Percentiles rank a stretch among this genome's conserved stretches.
phyloP scores from a whole-genome alignment of 768 basidiomycete genomes.

The Auriscalpium vulgare region DNA sequence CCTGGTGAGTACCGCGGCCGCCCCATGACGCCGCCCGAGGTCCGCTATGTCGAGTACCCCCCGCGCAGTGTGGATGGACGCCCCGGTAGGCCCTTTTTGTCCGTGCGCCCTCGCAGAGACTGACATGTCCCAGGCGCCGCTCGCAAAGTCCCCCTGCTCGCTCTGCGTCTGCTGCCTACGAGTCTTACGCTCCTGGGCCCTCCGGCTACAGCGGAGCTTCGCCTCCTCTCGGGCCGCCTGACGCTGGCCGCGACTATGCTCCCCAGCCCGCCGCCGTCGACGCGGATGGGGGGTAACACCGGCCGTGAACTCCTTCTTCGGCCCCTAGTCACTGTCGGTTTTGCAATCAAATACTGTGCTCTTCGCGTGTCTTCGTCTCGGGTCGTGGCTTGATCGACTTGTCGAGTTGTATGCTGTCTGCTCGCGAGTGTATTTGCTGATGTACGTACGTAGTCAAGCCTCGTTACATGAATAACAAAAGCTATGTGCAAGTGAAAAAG shows the following conservation, averaged over 20 bases:
- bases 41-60: constrained; percentile 18
- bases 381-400: neutral
- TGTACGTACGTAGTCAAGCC: too few relatives aligned
- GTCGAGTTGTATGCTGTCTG: neutral
- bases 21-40: constrained; percentile 19
- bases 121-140: constrained; percentile 11
- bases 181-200: constrained; percentile 10
- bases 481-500: too few relatives aligned
- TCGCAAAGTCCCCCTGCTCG: constrained; percentile 16
- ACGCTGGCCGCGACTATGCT: constrained; percentile 16
- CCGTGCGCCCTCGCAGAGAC: neutral
- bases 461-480: too few relatives aligned
- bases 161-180: constrained; percentile 14
- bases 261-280: constrained; percentile 7
- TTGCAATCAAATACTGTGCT: neutral
- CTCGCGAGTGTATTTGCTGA: neutral
- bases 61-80: constrained; percentile 15
- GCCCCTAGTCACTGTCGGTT: neutral
- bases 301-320: neutral
- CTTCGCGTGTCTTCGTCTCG: neutral
- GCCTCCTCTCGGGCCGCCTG: constrained; percentile 10
- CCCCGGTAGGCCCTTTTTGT: constrained; percentile 12
- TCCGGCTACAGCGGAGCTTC: constrained; percentile 11
- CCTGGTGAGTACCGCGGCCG: constrained; percentile 17
- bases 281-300: neutral